phyloP scores from a whole-genome alignment of 164 flowering plant species.

The Echeveria elegans region DNA sequence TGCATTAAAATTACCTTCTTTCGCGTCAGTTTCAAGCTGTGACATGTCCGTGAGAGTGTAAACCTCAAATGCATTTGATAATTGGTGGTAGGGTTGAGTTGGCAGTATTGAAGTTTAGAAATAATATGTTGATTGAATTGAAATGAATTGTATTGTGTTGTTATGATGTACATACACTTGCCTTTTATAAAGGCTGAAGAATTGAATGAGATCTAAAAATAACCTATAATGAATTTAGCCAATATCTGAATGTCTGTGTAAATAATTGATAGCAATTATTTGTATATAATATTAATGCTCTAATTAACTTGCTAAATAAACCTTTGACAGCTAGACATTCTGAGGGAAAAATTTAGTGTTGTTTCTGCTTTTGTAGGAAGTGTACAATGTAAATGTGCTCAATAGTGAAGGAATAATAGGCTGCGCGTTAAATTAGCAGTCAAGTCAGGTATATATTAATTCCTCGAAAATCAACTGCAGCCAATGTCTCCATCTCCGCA shows the following conservation, averaged over 20 bases:
- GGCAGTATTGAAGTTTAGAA: too few species aligned
- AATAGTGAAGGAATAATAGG: slow-evolving; percentile 8
- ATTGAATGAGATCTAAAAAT: too few species aligned
- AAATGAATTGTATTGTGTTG: too few species aligned
- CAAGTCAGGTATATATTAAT: slow-evolving; percentile 20
- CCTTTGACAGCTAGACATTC: too few species aligned
- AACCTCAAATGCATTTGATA: slow-evolving; percentile 28
- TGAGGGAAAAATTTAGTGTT: neutral
- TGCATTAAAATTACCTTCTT: slow-evolving; percentile 8
- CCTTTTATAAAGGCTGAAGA: too few species aligned
- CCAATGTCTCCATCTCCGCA: slow-evolving; percentile 3
- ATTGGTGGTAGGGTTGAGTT: slow-evolving; percentile 27
- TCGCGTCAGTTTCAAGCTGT: slow-evolving; percentile 16
- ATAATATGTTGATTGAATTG: too few species aligned
- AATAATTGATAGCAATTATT: too few species aligned
- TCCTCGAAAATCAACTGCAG: slow-evolving; percentile 20
- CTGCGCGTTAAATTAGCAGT: neutral
- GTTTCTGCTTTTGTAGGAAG: neutral
- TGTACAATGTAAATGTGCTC: neutral
- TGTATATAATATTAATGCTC: too few species aligned
- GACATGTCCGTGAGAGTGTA: slow-evolving; percentile 12
- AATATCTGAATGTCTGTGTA: too few species aligned
- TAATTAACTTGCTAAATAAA: too few species aligned
- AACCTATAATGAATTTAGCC: too few species aligned
- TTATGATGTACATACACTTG: too few species aligned